Base-by-base conservation (phyloP, 768 basidiomycete species). In the Trichaptum fuscoviolaceum region DNA sequence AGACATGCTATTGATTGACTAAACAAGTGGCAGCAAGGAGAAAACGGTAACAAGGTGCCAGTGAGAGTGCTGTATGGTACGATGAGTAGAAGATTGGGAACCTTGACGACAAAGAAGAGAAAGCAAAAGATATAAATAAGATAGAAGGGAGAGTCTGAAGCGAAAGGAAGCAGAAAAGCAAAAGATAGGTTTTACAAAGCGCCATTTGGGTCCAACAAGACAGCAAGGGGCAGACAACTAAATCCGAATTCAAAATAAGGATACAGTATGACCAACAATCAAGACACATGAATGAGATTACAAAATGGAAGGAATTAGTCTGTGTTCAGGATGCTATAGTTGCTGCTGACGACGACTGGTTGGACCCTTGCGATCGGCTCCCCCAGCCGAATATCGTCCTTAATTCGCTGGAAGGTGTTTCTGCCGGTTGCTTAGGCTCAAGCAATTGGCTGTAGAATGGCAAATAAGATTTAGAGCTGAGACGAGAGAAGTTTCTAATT, bases 321-420 rank as follows among this genome's bases (percentile, higher is more conserved):
- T 73, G 17, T 52, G 66, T 62, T 66, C 30, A 74, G 69, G 70
- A 81, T 63, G 78, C 75, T 63, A 78, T 69, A 67, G 79, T 75
- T 58, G 80, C 73, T 62, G 79, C 74, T 69, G 75, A 75, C 67
- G 77, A 75, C 67, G 77, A 76, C 63, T 42, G 57, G 34, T 72
- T 67, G 59, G 70, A 62, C 42, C 42, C 42, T 70, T 81, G 81
- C 66, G 87, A 87, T 68, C 88, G 83, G 66, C 85, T 87, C 62
- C 90, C 86, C 91, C 92, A 91, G 70, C 84, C 85, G 77, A 92
- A 93, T 42, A 92, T 79, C 73, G 91, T 89, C 63, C 90, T 88
- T 82, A 92, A 84, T 71, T 93, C 91, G 68, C 85, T 81, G 10
- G 78, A 87, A 26, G 86, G 83, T 42, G 80, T 79, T 74, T 94